phyloP scores from a whole-genome alignment of 2,329 filamentous ascomycete genomes.

The Fusarium heterosporum region DNA sequence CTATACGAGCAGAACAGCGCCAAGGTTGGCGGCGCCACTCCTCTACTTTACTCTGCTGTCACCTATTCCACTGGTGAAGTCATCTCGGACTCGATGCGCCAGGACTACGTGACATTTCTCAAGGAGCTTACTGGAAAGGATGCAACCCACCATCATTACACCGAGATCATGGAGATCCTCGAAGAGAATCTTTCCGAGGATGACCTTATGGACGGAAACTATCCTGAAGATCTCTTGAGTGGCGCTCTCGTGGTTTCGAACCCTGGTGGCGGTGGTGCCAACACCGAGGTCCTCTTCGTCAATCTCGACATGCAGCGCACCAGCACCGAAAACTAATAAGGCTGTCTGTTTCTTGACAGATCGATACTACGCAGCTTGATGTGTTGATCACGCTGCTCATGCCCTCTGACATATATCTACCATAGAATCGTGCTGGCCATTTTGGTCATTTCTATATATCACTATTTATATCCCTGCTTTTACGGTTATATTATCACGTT shows the following conservation, averaged over 20 bases:
- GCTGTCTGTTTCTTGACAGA: not conserved
- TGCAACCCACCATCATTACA: not conserved
- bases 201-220: not conserved
- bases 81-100: not conserved
- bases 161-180: not conserved
- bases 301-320: not conserved
- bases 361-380: not conserved
- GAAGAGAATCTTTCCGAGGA: not conserved
- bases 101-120: slow-evolving; percentile 1
- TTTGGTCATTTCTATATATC: not conserved
- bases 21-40: not conserved
- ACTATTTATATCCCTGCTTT: not conserved
- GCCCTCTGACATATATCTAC: not conserved
- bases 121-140: not conserved
- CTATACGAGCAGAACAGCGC: not conserved
- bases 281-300: not conserved
- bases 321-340: not conserved
- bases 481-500: not conserved
- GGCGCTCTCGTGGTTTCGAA: slow-evolving; percentile 6
- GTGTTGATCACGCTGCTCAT: not conserved
- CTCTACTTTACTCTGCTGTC: slow-evolving; percentile 1
- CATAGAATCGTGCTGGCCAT: not conserved
- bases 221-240: not conserved
- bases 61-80: not conserved
- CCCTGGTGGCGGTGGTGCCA: not conserved